phyloP scores from a whole-genome alignment of 371 early-diverging fungal species.

The Coemansia sp. region DNA sequence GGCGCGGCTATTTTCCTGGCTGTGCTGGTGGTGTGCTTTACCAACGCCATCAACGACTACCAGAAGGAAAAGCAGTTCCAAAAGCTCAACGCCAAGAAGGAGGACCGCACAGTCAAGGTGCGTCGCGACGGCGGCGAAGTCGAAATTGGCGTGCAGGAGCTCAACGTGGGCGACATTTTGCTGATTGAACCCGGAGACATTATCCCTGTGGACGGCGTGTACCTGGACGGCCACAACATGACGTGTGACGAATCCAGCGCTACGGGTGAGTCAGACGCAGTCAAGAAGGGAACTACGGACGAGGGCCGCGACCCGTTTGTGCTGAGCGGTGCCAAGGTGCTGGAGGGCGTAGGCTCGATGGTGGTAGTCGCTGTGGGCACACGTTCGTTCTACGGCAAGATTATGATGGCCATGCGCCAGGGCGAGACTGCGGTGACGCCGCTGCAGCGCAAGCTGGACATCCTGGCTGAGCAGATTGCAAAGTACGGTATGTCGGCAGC shows the following conservation, averaged over 20 bases:
- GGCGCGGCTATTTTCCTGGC: conserved; percentile 87
- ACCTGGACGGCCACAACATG: conserved; percentile 75
- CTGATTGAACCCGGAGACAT: conserved; percentile 94
- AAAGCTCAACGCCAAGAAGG: conserved; percentile 86
- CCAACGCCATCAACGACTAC: conserved; percentile 94
- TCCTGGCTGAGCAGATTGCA: conserved; percentile 87
- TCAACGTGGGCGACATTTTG: conserved; percentile 87
- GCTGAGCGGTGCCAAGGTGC: conserved; percentile 85
- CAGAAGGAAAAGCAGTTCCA: conserved; percentile 94
- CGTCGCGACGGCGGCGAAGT: conserved; percentile 74
- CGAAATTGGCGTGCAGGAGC: conserved; percentile 79
- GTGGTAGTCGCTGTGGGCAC: conserved; percentile 86
- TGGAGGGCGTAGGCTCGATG: conserved; percentile 82
- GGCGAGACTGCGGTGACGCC: conserved; percentile 81
- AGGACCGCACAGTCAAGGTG: conserved; percentile 81
- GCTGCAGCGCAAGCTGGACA: conserved; percentile 83
- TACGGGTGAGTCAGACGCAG: conserved; percentile 87
- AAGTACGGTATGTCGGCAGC: conserved; percentile 84
- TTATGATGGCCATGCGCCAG: conserved; percentile 79
- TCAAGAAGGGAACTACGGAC: conserved; percentile 63
- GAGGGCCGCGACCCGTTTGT: conserved; percentile 79
- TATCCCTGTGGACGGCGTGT: conserved; percentile 84
- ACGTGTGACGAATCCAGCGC: conserved; percentile 88
- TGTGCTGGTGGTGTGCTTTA: conserved; percentile 85
- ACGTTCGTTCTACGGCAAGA: conserved; percentile 78